Evolutionary conservation across 2,329 filamentous ascomycete genomes (phyloP).

Genomic region (Paracoccidioides brasiliensis): DNA sequence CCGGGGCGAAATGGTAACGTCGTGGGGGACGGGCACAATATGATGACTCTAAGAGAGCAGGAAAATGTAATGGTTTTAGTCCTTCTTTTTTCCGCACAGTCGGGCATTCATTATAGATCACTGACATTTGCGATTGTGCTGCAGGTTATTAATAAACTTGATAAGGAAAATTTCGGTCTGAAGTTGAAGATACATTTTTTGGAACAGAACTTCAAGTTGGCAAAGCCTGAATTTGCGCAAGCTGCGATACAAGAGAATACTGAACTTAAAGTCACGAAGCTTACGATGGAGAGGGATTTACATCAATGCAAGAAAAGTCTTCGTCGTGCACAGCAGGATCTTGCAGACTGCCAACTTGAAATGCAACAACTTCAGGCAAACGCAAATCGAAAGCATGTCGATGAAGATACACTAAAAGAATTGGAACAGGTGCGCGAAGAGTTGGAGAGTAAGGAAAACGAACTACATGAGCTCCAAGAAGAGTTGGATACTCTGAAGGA

Average conservation of each 20-base stretch:
- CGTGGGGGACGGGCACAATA: constrained; percentile 66
- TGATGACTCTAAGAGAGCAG: constrained; percentile 83
- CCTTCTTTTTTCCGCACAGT: constrained; percentile 8
- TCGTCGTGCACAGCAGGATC: constrained; percentile 66
- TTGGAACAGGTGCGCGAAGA: constrained; percentile 40
- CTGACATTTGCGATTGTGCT: constrained; percentile 2
- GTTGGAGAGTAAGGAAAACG: constrained; percentile 35
- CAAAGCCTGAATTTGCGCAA: constrained; percentile 80
- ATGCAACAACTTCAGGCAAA: constrained; percentile 72
- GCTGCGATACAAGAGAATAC: constrained; percentile 87
- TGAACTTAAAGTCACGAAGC: constrained; percentile 82
- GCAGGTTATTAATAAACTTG: constrained; percentile 74
- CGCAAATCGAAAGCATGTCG: constrained; percentile 60
- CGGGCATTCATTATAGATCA: neutral
- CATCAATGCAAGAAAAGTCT: constrained; percentile 76
- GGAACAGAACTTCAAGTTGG: constrained; percentile 76
- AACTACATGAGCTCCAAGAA: constrained; percentile 32
- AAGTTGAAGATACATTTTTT: constrained; percentile 97
- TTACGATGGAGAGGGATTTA: constrained; percentile 79
- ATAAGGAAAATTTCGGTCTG: constrained; percentile 95
- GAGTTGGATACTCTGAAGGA: constrained; percentile 45
- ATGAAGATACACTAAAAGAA: constrained; percentile 55
- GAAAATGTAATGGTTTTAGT: constrained; percentile 41
- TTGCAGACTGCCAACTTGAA: constrained; percentile 72
- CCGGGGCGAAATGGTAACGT: constrained; percentile 54